These are phyloP conservation scores for Pseudognaphalium luteoalbum DNA, from an alignment of 129 eudicot species.

Conservation along the genomic window DNA sequence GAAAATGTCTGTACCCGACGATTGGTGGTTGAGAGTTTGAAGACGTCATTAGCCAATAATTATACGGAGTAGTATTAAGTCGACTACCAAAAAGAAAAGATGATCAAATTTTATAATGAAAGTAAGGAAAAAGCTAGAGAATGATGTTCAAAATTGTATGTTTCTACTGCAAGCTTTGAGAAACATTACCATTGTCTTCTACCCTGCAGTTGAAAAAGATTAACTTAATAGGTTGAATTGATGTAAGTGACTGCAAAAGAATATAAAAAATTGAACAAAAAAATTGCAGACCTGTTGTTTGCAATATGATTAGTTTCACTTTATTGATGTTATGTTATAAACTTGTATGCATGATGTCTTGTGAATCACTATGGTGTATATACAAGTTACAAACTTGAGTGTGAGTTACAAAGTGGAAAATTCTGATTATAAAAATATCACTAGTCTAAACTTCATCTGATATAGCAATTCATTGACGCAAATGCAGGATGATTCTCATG, in stretches of 20 bases:
- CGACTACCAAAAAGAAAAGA: background rate
- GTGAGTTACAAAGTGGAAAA: too few relatives aligned
- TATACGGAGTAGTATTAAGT: background rate
- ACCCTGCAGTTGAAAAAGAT: background rate
- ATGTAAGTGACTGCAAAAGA: background rate
- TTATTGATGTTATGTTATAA: too few relatives aligned
- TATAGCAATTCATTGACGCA: too few relatives aligned
- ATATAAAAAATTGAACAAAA: background rate
- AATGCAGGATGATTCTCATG: too few relatives aligned
- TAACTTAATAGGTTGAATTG: background rate
- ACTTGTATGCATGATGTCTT: too few relatives aligned
- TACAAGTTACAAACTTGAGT: too few relatives aligned
- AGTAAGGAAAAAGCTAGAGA: background rate
- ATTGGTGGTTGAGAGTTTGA: conserved; percentile 5
- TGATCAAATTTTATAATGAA: background rate
- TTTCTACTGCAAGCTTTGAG: background rate
- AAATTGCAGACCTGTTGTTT: too few relatives aligned
- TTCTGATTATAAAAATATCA: too few relatives aligned
- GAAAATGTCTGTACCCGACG: background rate
- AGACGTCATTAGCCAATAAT: background rate
- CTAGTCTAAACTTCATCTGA: too few relatives aligned
- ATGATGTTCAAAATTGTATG: background rate
- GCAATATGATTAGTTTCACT: too few relatives aligned
- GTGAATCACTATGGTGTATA: too few relatives aligned
- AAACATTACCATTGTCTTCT: background rate